These are phyloP conservation scores for Pseudofabraea citricarpa DNA, from an alignment of 2,329 filamentous ascomycete genomes.

Conservation along the genomic window DNA sequence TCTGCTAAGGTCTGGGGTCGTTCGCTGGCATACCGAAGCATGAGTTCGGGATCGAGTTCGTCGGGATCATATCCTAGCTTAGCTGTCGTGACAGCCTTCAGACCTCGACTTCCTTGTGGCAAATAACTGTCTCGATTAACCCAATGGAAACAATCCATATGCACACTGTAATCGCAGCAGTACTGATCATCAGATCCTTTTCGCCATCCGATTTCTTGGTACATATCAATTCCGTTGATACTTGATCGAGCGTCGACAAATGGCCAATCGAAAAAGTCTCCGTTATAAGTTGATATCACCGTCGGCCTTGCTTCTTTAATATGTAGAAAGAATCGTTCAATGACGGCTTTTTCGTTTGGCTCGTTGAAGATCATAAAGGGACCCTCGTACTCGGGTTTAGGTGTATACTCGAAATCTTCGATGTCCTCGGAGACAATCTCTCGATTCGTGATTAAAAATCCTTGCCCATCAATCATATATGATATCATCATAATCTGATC, in stretches of 20 bases:
- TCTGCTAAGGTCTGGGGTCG: constrained; percentile 91
- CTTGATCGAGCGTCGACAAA: constrained; percentile 93
- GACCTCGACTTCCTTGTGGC: constrained; percentile 90
- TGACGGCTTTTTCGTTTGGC: constrained; percentile 78
- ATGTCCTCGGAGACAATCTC: constrained; percentile 98
- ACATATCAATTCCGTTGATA: constrained; percentile 97
- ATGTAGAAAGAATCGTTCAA: constrained; percentile 92
- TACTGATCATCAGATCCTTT: constrained; percentile 96
- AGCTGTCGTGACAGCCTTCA: constrained; percentile 96
- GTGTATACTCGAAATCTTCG: constrained; percentile 95
- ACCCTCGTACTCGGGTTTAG: constrained; percentile 91
- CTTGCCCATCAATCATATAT: constrained; percentile 99
- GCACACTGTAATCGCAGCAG: constrained; percentile 90
- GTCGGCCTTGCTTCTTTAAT: constrained; percentile 93
- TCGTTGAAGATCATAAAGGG: constrained; percentile 99
- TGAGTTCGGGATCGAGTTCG: constrained; percentile 93
- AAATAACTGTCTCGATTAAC: constrained; percentile 98
- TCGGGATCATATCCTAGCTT: constrained; percentile 98
- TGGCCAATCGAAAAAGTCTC: constrained; percentile 99
- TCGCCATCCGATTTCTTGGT: constrained; percentile 93
- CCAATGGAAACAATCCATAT: constrained; percentile 99
- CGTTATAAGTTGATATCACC: constrained; percentile 99
- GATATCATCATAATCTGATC: constrained; percentile 99
- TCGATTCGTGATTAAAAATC: constrained; percentile 95
- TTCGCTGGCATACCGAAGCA: constrained; percentile 89